These are phyloP conservation scores for Marasmius tenuissimus DNA, from an alignment of 1,284 basidiomycete species.

Conservation along the genomic window DNA sequence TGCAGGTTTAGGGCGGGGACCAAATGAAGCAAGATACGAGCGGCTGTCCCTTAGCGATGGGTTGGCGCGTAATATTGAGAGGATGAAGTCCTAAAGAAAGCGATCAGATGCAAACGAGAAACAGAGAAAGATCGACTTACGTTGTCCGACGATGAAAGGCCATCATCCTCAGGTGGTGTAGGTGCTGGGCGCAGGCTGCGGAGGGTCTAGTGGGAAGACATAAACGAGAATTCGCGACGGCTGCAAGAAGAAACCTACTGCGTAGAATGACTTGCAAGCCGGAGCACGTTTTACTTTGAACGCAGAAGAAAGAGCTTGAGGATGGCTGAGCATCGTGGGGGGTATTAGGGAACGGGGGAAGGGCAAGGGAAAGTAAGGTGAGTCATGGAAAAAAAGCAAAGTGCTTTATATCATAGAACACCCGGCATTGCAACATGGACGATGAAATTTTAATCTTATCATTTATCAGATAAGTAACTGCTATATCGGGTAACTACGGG, in stretches of 20 bases:
- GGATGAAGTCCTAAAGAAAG: constrained; percentile 83
- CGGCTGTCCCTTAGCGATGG: constrained; percentile 91
- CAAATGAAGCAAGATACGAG: constrained; percentile 88
- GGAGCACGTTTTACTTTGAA: constrained; percentile 31
- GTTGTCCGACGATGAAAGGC: constrained; percentile 50
- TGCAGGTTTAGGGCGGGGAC: constrained; percentile 45
- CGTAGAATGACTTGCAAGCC: constrained; percentile 60
- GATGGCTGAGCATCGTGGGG: constrained; percentile 28
- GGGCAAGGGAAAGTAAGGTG: background rate
- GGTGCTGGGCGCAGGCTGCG: constrained; percentile 40
- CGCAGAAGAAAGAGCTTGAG: constrained; percentile 25
- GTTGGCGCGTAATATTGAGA: constrained; percentile 92
- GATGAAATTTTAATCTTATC: constrained; percentile 19
- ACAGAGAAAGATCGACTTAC: constrained; percentile 30
- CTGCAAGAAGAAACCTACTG: constrained; percentile 40
- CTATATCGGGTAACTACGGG: background rate
- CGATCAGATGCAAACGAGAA: constrained; percentile 5
- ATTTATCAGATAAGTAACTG: background rate
- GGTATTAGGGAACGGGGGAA: constrained; percentile 14
- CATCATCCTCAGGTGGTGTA: constrained; percentile 39
- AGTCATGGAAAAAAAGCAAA: background rate
- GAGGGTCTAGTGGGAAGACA: constrained; percentile 43
- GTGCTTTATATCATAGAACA: background rate
- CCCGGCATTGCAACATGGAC: too few relatives aligned
- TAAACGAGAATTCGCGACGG: constrained; percentile 2